Base-by-base conservation (phyloP, 1,139 yeast species). In the Hansenula lynferdii region DNA sequence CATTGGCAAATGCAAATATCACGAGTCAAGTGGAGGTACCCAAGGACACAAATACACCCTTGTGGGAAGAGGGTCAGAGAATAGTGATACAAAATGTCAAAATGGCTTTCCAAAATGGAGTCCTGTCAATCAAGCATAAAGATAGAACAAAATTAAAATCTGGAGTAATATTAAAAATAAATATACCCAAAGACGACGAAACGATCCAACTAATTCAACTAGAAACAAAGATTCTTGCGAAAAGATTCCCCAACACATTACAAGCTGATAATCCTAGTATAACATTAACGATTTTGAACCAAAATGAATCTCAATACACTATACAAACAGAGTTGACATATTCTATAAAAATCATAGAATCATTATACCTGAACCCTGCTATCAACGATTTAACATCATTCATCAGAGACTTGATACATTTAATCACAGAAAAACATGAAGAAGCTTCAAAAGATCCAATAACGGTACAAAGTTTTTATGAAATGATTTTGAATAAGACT, bases 401-500 rank as follows among this genome's bases (percentile, higher is more conserved):
- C n/a, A n/a, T n/a, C n/a, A n/a, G n/a, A 4, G 32, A 25, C 1
- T 10, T 45, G 5, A 33, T 50, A 8, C 33, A 30, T 5, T n/a
- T 23, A 18, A 37, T 4, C 20, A 28, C 8, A 21, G 11, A 1
- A 27, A 22, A 7, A 12, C 15, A 8, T 35, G 26, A 14, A 17
- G 18, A 17, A n/a, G 5, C 12, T 15, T 2, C 28, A 24, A 15
- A 22, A 8, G 28, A 14, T 6, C 22, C 20, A 2, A 35, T 46
- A 11, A 34, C 44, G 8, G 27, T 49, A 8, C 58, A 58, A 32
- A 34, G 48, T 3, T 63, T 62, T 39, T 64, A 64, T 42, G 58
- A 64, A 12, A 38, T 54, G 8, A 53, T 64, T 21, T 59, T 66
- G 0, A 42, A 53, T 11, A 45, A 55, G 34, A 60, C 69, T 0